Base-by-base conservation (phyloP, 2,329 filamentous ascomycete species). In the Hirsutella rhossiliensis region DNA sequence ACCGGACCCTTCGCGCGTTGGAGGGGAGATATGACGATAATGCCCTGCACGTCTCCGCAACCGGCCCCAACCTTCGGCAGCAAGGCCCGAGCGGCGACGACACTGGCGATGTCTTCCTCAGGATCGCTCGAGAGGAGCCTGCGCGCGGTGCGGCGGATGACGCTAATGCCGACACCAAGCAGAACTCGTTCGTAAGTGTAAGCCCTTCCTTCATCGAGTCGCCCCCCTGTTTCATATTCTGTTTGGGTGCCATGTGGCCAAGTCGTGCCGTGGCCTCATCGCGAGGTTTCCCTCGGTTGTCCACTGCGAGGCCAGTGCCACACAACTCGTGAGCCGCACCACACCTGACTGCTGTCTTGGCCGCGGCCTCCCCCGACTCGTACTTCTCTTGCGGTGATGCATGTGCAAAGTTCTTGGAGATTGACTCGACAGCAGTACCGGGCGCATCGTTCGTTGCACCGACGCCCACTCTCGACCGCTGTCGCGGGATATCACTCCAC, bases 41-140 rank as follows among this genome's bases (percentile, higher is more conserved):
- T 19, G 49, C 45, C 41, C 52, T 57, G 40, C 63, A 64, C 23
- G 61, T 62, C 1, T 60, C 60, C 13, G 18, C 9, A 1, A 37
- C 9, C 11, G 15, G n/a, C 9, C 4, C 23, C 38, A 12, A 39
- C 38, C 17, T 20, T 23, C 41, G 59, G 49, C 50, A 59, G 52
- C 48, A 61, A 53, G 39, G 56, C 54, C 45, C 52, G 11, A 55
- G 72, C 42, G 62, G 60, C 37, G 75, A 79, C 43, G 75, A 77
- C 49, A 73, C 68, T 4, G 73, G 72, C 34, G 76, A 80, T 49
- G 62, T 79, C 36, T 80, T 79, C 49, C 67, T 80, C 47, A 71
- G 66, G 43, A 78, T 80, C 47, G 75, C 76, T 12, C 65, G 70
- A 11, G 73, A 79, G 46, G 74, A 78, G 48, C 51, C 67, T 13